Base-by-base conservation (phyloP, 805 yeast genomes). In the Lachancea waltii region DNA sequence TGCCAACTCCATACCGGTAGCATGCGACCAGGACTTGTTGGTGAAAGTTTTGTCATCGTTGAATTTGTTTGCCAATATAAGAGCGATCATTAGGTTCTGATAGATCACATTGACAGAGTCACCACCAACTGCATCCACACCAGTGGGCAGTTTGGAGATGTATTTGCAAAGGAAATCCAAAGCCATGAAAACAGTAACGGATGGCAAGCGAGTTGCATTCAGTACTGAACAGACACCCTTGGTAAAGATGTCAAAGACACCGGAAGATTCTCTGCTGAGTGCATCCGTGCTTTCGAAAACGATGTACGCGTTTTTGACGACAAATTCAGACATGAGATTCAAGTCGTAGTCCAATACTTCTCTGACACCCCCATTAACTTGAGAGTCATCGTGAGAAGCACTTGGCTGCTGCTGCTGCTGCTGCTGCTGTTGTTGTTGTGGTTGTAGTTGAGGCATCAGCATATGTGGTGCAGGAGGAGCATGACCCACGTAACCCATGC, bases 41-140 rank as follows among this genome's bases (percentile, higher is more conserved):
- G 95, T 86, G 58, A 90, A 90, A 20, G 97, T 90, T 64, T 90
- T 87, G 65, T 90, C 98, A 63, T 90, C 97, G 58, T 89, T 86
- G 60, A 86, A 85, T 65, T 90, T 90, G 67, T 90, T 90, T 33
- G 96, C 95, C 44, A 90, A 67, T 25, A 90, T 75, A 30, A 90
- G 69, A 3, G 94, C 72, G 15, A 82, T 69, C 30, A 81, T 77
- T 29, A 86, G 57, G 67, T 72, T 55, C 65, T 70, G 65, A 72
- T 84, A 54, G 42, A 73, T 66, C 17, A 58, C 56, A 18, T 67
- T 59, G 38, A 66, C 65, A 25, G 58, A 57, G 14, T 47, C 51
- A 15, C 56, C 51, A 27, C 61, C 60, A 18, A 51, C 44, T 10
- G 53, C 45, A 14, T 51, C 54, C 26, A 56, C 38, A 33, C 68